These are phyloP conservation scores for Gelatoporia subvermispora DNA, from an alignment of 768 basidiomycete species.

Conservation along the genomic window DNA sequence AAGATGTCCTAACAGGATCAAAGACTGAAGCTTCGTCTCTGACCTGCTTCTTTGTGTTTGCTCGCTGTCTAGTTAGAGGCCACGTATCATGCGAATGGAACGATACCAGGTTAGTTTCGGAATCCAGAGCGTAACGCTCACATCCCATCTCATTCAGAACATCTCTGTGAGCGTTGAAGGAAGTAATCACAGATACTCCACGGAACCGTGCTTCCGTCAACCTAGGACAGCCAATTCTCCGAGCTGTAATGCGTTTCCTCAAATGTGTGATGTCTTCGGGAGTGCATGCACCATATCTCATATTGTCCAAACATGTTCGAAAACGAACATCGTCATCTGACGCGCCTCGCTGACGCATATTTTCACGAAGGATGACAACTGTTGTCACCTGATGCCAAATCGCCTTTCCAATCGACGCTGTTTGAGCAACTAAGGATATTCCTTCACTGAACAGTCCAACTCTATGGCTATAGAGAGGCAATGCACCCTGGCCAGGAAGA, in stretches of 20 bases:
- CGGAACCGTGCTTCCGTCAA: constrained; percentile 15
- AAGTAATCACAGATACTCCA: constrained; percentile 34
- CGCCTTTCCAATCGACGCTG: constrained; percentile 9
- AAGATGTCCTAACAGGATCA: background rate
- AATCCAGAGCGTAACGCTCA: constrained; percentile 28
- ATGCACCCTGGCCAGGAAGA: constrained; percentile 16
- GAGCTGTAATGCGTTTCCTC: background rate
- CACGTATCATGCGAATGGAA: constrained; percentile 24
- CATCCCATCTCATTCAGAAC: constrained; percentile 29
- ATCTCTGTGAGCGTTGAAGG: constrained; percentile 27
- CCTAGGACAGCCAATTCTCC: background rate
- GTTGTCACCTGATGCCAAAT: constrained; percentile 17
- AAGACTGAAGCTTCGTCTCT: background rate
- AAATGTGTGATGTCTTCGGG: constrained; percentile 23
- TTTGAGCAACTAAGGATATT: constrained; percentile 1
- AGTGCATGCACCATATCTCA: constrained; percentile 36
- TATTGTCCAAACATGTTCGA: constrained; percentile 30
- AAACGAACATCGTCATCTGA: constrained; percentile 22
- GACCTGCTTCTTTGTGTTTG: background rate
- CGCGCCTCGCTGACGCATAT: constrained; percentile 14
- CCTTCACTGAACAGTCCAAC: background rate
- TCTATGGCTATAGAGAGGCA: constrained; percentile 16
- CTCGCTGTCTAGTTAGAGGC: background rate
- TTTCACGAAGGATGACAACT: constrained; percentile 16
- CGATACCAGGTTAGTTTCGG: constrained; percentile 17